phyloP scores from a whole-genome alignment of 495 filamentous ascomycete species.

The Penicillium egyptiacum region DNA sequence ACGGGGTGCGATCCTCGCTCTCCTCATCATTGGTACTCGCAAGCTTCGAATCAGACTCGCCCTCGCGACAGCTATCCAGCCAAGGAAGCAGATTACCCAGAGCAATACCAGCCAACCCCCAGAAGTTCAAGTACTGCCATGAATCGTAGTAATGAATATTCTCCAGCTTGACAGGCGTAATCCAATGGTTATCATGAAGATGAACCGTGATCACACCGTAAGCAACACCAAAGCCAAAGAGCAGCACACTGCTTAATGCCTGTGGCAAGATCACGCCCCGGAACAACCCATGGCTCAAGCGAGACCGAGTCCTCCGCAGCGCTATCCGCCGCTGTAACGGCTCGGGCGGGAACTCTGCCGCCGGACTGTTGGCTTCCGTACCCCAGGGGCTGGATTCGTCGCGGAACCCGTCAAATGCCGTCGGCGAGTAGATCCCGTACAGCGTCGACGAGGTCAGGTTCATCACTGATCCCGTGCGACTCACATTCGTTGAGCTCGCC shows the following conservation, averaged over 20 bases:
- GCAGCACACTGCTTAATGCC: constrained; percentile 55
- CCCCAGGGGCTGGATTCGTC: constrained; percentile 66
- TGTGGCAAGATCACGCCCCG: constrained; percentile 47
- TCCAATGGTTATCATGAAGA: constrained; percentile 67
- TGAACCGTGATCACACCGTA: constrained; percentile 87
- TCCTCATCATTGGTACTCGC: constrained; percentile 26
- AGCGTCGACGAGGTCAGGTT: constrained; percentile 89
- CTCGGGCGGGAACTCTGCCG: constrained; percentile 27
- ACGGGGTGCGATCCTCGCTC: constrained; percentile 44
- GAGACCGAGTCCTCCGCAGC: constrained; percentile 37
- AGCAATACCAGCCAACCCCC: constrained; percentile 75
- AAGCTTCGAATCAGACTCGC: constrained; percentile 25
- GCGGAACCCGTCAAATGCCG: constrained; percentile 51
- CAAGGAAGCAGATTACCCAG: constrained; percentile 81
- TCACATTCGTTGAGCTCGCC: constrained; percentile 37
- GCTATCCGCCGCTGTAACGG: constrained; percentile 32
- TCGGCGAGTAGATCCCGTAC: constrained; percentile 83
- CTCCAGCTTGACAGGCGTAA: constrained; percentile 63
- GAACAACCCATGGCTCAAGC: constrained; percentile 44
- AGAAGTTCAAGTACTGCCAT: constrained; percentile 71
- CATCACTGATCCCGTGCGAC: constrained; percentile 71
- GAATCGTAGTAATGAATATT: constrained; percentile 57
- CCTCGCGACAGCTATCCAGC: constrained; percentile 69
- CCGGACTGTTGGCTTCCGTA: constrained; percentile 65
- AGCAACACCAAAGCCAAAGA: constrained; percentile 79